Conservation (phyloP, 2,329 filamentous ascomycete species). For the Colletotrichum magnum region DNA sequence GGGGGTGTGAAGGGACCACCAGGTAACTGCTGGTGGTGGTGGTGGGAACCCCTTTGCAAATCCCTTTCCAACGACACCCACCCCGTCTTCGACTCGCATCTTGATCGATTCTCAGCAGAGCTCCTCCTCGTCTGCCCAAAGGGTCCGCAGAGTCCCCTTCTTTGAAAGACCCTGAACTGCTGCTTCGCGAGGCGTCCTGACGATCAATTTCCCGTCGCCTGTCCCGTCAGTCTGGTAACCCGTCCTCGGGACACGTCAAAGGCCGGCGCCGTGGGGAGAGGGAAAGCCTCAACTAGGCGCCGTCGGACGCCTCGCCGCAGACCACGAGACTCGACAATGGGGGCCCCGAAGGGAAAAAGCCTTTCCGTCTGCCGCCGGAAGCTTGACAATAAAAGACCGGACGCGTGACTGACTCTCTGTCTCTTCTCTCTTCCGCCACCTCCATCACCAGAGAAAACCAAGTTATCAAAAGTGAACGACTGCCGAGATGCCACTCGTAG, state of each 20-base stretch:
- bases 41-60: constrained; percentile 1
- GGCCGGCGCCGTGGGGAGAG: not conserved
- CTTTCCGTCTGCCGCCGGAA: too few relatives aligned
- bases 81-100: not conserved
- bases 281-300: not conserved
- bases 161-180: not conserved
- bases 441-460: not conserved
- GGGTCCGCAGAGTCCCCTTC: not conserved
- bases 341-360: too few relatives aligned
- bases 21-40: not conserved
- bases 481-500: too few relatives aligned
- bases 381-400: too few relatives aligned
- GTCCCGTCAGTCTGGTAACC: not conserved
- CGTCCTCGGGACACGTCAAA: not conserved
- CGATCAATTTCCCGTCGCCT: constrained; percentile 1
- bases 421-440: not conserved
- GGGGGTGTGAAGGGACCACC: not conserved
- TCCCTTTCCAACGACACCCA: not conserved
- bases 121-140: not conserved
- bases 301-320: constrained; percentile 16
- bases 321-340: constrained; percentile 9
- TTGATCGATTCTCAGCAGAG: too few relatives aligned
- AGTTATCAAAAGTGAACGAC: not conserved
- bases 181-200: not conserved
- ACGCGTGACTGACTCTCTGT: too few relatives aligned